Base-by-base conservation (phyloP, 1,284 basidiomycete species). In the Ustilago sp. region DNA sequence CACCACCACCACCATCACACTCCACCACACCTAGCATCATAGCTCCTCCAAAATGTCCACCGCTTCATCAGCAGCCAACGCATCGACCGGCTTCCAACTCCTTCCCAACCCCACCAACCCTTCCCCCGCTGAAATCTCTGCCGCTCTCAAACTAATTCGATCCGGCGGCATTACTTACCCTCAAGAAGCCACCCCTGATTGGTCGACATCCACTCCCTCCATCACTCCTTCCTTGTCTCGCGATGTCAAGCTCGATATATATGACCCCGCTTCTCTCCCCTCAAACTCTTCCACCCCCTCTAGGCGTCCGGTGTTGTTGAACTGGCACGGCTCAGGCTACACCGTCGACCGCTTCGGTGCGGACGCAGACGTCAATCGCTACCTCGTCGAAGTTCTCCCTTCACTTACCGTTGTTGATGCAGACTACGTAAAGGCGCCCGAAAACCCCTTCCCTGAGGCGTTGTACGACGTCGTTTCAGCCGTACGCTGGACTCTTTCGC, bases 401-500 rank as follows among this genome's bases (percentile, higher is more conserved):
- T 55, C 45, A 19, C 45, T 65, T 3, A 69, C 59, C 8, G 60
- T 77, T 1, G 70, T 77, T 6, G 74, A 77, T 52, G 62, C 47
- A 9, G 74, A 77, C 47, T 77, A 77, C 28, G 63, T 54, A 60
- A 77, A 77, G 34, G 59, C 74, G 7, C 74, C 74, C 5, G 74
- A 77, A 35, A 15, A 48, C 35, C 66, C 56, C n/a, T 77, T 77
- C 47, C 74, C 74, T 1, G 63, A 73, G 11, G 66, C 56, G 2
- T 23, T 77, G 31, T 53, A 60, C 31, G 74, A 77, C 32, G 57
- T 58, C 1, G 66, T 77, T 8, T n/a, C 70, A 4, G 70, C 70
- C 1, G 31, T 77, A 8, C 60, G 63, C 15, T 77, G 74, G 74
- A 51, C 56, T 9, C 17, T 73, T 3, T 38, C 34, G 0, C 74